A percentile compares a stretch with the other conserved stretches of the same genome.
These are phyloP conservation scores for Phytophthora multivora DNA, from an alignment of 352 stramenopile species.

Conservation along the genomic window DNA sequence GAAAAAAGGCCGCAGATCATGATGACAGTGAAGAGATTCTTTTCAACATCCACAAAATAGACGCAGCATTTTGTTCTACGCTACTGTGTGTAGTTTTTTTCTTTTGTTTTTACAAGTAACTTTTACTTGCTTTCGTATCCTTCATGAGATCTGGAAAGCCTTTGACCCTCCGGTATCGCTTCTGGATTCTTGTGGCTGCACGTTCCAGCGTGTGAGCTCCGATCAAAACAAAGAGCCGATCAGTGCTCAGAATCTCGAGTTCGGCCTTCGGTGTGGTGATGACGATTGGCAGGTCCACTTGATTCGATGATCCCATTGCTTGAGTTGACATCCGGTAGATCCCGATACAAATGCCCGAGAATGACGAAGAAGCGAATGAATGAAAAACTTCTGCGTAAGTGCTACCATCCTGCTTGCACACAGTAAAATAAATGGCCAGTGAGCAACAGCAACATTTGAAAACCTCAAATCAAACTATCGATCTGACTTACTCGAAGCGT, in stretches of 20 bases:
- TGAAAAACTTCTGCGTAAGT: conserved; percentile 75
- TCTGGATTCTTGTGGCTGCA: conserved; percentile 62
- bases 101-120: conserved; percentile 8
- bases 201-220: conserved; percentile 76
- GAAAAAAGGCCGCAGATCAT: conserved; percentile 35
- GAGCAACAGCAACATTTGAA: neutral
- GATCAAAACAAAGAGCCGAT: conserved; percentile 76
- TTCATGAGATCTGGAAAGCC: conserved; percentile 14
- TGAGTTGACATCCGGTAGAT: conserved; percentile 77
- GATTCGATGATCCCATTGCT: conserved; percentile 33
- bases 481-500: conserved; percentile 42
- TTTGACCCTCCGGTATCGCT: conserved; percentile 43
- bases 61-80: conserved; percentile 1
- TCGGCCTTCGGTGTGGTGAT: conserved; percentile 67
- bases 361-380: conserved; percentile 58
- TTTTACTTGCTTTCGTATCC: neutral
- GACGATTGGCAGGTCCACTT: conserved; percentile 74
- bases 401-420: conserved; percentile 25
- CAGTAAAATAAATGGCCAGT: no score
- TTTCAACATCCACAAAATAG: conserved; percentile 20
- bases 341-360: conserved; percentile 70
- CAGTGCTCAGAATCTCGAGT: conserved; percentile 54
- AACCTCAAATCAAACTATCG: neutral
- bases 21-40: conserved; percentile 7
- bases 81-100: no score